These are phyloP conservation scores for Pleurotus ostreatus DNA, from an alignment of 768 basidiomycete genomes.

Conservation along the genomic window DNA sequence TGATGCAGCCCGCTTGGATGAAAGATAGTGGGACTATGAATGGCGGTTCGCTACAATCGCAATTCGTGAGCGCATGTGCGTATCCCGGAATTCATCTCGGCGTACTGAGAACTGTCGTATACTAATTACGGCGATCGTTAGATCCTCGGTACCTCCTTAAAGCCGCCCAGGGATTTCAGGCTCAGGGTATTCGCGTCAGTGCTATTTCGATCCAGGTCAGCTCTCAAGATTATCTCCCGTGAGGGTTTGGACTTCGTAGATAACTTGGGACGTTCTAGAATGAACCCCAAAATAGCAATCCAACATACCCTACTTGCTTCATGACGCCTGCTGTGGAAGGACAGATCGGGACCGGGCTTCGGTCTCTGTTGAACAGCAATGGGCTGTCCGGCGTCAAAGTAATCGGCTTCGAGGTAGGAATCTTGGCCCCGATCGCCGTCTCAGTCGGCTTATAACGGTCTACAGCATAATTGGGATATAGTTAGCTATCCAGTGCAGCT, in stretches of 20 bases:
- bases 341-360: slow-evolving; percentile 50
- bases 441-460: no score
- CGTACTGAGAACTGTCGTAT: neutral
- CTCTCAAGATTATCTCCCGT: neutral
- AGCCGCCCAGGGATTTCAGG: slow-evolving; percentile 65
- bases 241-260: no score
- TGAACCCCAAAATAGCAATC: slow-evolving; percentile 52
- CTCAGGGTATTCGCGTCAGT: slow-evolving; percentile 53
- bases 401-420: slow-evolving; percentile 41
- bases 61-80: slow-evolving; percentile 47
- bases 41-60: slow-evolving; percentile 54
- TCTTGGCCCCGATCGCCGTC: neutral
- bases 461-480: slow-evolving; percentile 72
- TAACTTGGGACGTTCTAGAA: slow-evolving; percentile 22
- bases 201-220: slow-evolving; percentile 54
- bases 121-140: slow-evolving; percentile 17
- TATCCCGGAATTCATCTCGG: neutral
- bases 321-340: slow-evolving; percentile 56
- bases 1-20: slow-evolving; percentile 71
- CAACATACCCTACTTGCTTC: slow-evolving; percentile 63
- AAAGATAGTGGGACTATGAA: slow-evolving; percentile 64
- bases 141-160: slow-evolving; percentile 74
- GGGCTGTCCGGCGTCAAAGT: slow-evolving; percentile 60
- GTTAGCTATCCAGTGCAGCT: slow-evolving; percentile 61
- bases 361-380: slow-evolving; percentile 58